Evolutionary conservation across 208 protist species (phyloP).

Genomic region (Wallacemonas sp.): DNA sequence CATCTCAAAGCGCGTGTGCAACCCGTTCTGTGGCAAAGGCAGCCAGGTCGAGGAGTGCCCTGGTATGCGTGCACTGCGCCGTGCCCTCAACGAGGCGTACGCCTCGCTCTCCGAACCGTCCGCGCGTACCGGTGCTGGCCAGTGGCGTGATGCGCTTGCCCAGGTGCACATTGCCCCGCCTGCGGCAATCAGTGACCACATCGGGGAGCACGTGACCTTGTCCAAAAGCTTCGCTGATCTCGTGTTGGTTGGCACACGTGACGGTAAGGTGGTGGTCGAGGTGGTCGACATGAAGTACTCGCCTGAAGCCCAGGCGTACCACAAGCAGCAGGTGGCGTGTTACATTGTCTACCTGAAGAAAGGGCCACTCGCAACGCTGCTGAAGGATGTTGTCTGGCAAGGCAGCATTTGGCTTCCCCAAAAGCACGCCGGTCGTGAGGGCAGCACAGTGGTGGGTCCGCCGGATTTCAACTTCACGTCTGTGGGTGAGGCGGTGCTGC

Average conservation of each 20-base stretch:
- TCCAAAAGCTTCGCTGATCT: slow-evolving; percentile 16
- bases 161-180: slow-evolving; percentile 9
- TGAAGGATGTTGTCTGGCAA: slow-evolving; percentile 11
- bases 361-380: neutral
- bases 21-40: neutral
- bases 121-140: neutral
- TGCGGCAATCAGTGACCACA: neutral
- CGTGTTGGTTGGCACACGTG: slow-evolving; percentile 1
- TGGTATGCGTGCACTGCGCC: neutral
- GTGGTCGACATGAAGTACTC: slow-evolving; percentile 23
- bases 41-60: neutral
- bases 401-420: slow-evolving; percentile 11
- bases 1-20: neutral
- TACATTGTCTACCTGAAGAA: slow-evolving; percentile 14
- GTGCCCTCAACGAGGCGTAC: neutral
- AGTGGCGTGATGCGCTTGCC: neutral
- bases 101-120: neutral
- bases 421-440: neutral
- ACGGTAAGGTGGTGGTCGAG: slow-evolving; percentile 9
- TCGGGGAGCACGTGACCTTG: neutral
- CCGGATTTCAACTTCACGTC: neutral
- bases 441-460: neutral
- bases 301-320: slow-evolving; percentile 9
- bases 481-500: neutral
- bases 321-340: slow-evolving; percentile 15